Percentiles rank a stretch among this genome's conserved stretches.
These are phyloP conservation scores for Metschnikowia rubicola DNA, from an alignment of 805 yeast species.

Conservation along the genomic window DNA sequence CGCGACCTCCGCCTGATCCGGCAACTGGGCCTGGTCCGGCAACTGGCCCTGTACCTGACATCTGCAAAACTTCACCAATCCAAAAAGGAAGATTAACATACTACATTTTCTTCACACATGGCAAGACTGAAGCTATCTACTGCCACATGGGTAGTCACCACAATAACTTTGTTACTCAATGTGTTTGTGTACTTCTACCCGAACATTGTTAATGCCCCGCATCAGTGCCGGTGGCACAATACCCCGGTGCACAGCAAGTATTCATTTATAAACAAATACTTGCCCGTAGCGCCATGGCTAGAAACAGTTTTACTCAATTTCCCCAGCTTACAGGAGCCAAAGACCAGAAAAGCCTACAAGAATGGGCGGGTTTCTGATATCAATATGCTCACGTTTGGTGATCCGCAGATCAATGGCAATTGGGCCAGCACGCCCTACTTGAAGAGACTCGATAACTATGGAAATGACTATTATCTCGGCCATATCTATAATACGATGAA, in stretches of 20 bases:
- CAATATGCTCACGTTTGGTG: slow-evolving; percentile 81
- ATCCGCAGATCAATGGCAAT: slow-evolving; percentile 94
- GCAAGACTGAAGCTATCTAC: slow-evolving; percentile 4
- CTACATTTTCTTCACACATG: not conserved
- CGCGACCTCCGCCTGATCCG: too few species aligned
- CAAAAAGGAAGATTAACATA: not conserved
- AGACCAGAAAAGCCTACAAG: slow-evolving; percentile 6
- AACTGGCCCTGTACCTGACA: too few species aligned
- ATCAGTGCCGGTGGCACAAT: slow-evolving; percentile 59
- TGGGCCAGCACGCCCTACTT: slow-evolving; percentile 69
- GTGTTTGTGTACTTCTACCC: slow-evolving; percentile 75
- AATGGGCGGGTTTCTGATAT: slow-evolving; percentile 42
- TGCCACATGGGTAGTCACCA: slow-evolving; percentile 27
- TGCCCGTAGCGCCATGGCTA: slow-evolving; percentile 12
- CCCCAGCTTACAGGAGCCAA: slow-evolving; percentile 19
- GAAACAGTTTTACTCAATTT: slow-evolving; percentile 21
- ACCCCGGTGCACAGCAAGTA: slow-evolving; percentile 12
- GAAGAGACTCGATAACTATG: slow-evolving; percentile 76
- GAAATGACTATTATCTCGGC: slow-evolving; percentile 86
- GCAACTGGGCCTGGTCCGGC: too few species aligned
- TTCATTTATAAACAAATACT: slow-evolving; percentile 11
- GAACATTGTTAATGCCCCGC: slow-evolving; percentile 44
- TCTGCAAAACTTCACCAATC: not conserved
- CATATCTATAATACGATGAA: slow-evolving; percentile 74
- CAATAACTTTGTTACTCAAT: slow-evolving; percentile 48